Percentiles rank a stretch among this genome's conserved stretches.
phyloP scores from a whole-genome alignment of 768 basidiomycete species.

The Leccinum disarticulatum region DNA sequence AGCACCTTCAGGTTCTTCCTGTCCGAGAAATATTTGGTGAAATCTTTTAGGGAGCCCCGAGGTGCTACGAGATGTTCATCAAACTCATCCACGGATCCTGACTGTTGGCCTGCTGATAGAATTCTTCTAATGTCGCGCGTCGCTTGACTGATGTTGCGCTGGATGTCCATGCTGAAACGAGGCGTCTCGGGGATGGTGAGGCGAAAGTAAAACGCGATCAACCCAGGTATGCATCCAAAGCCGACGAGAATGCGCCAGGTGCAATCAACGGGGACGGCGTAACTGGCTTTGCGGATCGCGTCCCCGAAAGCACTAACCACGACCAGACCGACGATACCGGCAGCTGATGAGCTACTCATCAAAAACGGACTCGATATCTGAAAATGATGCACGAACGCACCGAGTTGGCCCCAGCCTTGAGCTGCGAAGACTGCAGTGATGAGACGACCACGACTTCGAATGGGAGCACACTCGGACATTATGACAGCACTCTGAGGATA shows the following conservation, averaged over 20 bases:
- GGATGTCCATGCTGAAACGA: conserved; percentile 88
- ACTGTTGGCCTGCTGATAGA: conserved; percentile 44
- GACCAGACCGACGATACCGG: conserved; percentile 65
- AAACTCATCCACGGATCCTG: conserved; percentile 45
- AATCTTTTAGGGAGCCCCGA: conserved; percentile 65
- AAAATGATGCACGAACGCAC: conserved; percentile 37
- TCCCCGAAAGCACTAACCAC: conserved; percentile 62
- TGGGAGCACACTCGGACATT: conserved; percentile 85
- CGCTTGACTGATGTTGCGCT: conserved; percentile 74
- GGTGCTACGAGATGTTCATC: conserved; percentile 56
- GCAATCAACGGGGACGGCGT: conserved; percentile 60
- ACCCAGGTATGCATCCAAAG: conserved; percentile 77
- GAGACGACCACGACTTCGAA: conserved; percentile 74
- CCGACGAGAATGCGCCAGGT: conserved; percentile 89
- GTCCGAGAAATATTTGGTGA: conserved; percentile 62
- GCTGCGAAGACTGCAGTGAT: conserved; percentile 85
- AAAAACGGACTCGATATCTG: neutral
- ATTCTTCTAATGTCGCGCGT: conserved; percentile 67
- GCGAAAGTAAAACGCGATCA: conserved; percentile 83
- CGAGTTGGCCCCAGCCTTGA: conserved; percentile 89
- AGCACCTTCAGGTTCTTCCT: conserved; percentile 80
- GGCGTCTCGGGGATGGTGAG: conserved; percentile 91
- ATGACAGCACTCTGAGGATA: conserved; percentile 83
- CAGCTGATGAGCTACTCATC: conserved; percentile 38
- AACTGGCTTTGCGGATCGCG: conserved; percentile 43